Conservation (phyloP, 1,284 basidiomycete genomes). For the Ceratorhiza oryzae-sativae region DNA sequence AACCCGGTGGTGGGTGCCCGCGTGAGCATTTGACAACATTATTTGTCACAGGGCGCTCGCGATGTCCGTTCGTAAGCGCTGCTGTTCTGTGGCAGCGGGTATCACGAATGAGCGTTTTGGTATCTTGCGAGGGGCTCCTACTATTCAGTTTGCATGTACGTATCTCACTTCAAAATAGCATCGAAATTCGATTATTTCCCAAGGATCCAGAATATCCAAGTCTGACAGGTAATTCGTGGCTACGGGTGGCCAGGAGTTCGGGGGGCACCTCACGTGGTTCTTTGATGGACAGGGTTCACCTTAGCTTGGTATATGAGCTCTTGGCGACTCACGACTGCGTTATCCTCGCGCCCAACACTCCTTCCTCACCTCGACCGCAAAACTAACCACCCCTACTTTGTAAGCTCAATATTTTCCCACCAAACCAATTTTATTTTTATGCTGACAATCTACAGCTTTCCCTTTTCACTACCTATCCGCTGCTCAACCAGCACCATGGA, state of each 20-base stretch:
- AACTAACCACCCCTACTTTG: not conserved
- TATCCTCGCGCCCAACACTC: not conserved
- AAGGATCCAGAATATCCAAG: no score
- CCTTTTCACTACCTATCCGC: not conserved
- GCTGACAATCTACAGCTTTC: not conserved
- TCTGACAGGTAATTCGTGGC: no score
- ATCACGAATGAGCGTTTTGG: no score
- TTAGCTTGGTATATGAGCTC: not conserved
- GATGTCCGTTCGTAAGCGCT: no score
- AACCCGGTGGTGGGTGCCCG: no score
- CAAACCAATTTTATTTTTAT: not conserved
- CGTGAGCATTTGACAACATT: no score
- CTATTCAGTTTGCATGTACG: no score
- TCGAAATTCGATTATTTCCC: no score
- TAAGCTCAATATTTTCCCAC: not conserved
- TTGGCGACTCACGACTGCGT: not conserved
- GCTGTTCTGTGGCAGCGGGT: no score
- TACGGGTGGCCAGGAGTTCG: not conserved
- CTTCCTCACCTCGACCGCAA: constrained; percentile 5
- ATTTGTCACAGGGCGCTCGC: no score
- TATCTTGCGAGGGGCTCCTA: no score
- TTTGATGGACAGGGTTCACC: not conserved
- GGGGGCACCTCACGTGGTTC: not conserved
- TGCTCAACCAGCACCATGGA: constrained; percentile 27
- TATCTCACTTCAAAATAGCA: no score